phyloP scores from a whole-genome alignment of 441 rosid species.

The Gossypium aridum region DNA sequence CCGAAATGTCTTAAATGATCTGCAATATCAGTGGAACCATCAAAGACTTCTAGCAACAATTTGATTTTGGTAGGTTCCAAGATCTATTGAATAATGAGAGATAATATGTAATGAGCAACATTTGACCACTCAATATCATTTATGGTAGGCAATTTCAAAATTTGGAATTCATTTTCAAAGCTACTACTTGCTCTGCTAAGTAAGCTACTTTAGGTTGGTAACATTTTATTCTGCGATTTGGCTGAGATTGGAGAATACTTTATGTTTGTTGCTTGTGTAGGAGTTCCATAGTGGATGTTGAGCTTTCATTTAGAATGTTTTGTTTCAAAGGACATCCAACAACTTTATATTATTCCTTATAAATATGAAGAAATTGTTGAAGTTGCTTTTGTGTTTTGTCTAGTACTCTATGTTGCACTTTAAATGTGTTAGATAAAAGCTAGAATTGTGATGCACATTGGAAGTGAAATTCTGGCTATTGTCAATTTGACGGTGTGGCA shows the following conservation, averaged over 20 bases:
- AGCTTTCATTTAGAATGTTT: not conserved
- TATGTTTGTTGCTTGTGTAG: not conserved
- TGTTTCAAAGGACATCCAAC: not conserved
- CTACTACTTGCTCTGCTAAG: not conserved
- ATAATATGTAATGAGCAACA: not conserved
- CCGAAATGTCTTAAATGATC: not conserved
- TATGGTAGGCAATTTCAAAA: not conserved
- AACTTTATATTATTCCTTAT: too few species aligned
- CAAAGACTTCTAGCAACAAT: not conserved
- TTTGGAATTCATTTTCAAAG: too few species aligned
- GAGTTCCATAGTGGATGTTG: not conserved
- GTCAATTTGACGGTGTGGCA: not conserved
- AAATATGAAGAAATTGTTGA: not conserved
- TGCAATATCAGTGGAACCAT: not conserved
- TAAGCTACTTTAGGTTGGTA: not conserved
- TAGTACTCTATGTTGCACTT: not conserved
- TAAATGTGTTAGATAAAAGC: not conserved
- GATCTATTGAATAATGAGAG: not conserved
- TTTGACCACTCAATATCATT: not conserved
- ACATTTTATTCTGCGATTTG: not conserved
- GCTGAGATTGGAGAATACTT: not conserved
- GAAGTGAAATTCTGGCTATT: not conserved
- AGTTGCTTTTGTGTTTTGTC: not conserved
- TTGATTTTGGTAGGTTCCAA: not conserved
- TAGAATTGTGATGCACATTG: not conserved